Percentiles rank a stretch among this genome's conserved stretches.
These are phyloP conservation scores for Sporisorium graminicola DNA, from an alignment of 1,284 basidiomycete species.

Conservation along the genomic window DNA sequence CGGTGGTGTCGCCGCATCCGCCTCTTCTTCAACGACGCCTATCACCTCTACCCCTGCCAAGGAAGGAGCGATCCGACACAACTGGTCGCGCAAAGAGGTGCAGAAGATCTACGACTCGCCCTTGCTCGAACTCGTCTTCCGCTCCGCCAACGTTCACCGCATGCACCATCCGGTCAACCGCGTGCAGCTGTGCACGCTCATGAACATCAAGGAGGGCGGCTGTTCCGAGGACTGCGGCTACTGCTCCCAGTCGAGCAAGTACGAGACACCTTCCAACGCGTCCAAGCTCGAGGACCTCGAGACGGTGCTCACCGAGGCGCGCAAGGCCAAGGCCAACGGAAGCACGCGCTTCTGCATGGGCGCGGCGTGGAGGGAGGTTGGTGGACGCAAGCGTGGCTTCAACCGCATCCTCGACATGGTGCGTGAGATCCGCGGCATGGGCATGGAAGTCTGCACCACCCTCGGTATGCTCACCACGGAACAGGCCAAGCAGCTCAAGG, in stretches of 20 bases:
- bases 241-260: slow-evolving; percentile 94
- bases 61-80: slow-evolving; percentile 49
- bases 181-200: slow-evolving; percentile 94
- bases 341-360: slow-evolving; percentile 99
- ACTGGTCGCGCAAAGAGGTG: slow-evolving; percentile 64
- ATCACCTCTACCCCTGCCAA: not conserved
- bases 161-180: slow-evolving; percentile 87
- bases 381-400: slow-evolving; percentile 93
- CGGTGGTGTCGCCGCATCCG: slow-evolving; percentile 18
- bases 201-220: slow-evolving; percentile 95
- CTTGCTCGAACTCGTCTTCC: slow-evolving; percentile 67
- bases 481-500: slow-evolving; percentile 86
- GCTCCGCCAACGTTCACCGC: slow-evolving; percentile 78
- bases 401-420: slow-evolving; percentile 96
- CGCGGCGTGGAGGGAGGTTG: slow-evolving; percentile 96
- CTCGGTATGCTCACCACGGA: slow-evolving; percentile 95
- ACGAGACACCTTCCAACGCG: slow-evolving; percentile 89
- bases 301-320: slow-evolving; percentile 81
- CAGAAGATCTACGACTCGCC: slow-evolving; percentile 66
- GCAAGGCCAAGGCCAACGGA: slow-evolving; percentile 93
- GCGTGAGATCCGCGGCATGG: slow-evolving; percentile 72
- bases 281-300: slow-evolving; percentile 89
- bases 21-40: not conserved
- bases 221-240: slow-evolving; percentile 98
- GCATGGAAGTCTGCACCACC: slow-evolving; percentile 88